Conservation (phyloP, 495 filamentous ascomycete species). For the Chaetomidium leptoderma region DNA sequence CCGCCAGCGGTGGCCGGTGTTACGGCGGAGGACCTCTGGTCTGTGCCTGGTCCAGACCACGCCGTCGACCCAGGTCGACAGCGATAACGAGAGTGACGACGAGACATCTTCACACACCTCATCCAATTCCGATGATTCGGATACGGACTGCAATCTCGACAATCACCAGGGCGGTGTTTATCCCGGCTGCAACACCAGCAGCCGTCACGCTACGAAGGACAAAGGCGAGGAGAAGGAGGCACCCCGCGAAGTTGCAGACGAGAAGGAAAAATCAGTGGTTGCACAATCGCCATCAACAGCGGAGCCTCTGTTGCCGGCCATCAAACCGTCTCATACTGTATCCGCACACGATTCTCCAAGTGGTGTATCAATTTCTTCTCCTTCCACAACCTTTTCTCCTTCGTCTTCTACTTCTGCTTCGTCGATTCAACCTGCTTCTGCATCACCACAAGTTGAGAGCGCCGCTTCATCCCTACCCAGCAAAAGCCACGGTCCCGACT, state of each 20-base stretch:
- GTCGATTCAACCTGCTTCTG: too few relatives aligned
- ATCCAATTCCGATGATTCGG: neutral
- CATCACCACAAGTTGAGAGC: too few relatives aligned
- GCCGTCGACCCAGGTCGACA: neutral
- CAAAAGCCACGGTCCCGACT: too few relatives aligned
- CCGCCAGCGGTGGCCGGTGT: neutral
- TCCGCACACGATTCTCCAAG: neutral
- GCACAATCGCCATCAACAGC: neutral
- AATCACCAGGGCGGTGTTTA: too few relatives aligned
- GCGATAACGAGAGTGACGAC: neutral
- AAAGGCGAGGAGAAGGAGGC: neutral
- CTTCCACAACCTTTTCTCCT: neutral
- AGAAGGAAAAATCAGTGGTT: neutral
- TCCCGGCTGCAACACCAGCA: neutral
- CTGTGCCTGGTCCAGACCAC: neutral
- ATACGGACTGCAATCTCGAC: neutral
- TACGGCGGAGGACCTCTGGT: neutral
- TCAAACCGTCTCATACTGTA: neutral
- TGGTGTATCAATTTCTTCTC: neutral
- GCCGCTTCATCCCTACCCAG: too few relatives aligned
- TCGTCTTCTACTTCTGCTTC: too few relatives aligned
- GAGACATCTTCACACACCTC: neutral
- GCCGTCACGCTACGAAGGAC: too few relatives aligned
- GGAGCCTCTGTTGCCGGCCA: neutral
- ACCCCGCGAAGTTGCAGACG: neutral